Percentiles rank a stretch among this genome's conserved stretches.
Evolutionary conservation across 129 eudicot genomes (phyloP).

Genomic region (sunflower (Helianthus annuus)): DNA sequence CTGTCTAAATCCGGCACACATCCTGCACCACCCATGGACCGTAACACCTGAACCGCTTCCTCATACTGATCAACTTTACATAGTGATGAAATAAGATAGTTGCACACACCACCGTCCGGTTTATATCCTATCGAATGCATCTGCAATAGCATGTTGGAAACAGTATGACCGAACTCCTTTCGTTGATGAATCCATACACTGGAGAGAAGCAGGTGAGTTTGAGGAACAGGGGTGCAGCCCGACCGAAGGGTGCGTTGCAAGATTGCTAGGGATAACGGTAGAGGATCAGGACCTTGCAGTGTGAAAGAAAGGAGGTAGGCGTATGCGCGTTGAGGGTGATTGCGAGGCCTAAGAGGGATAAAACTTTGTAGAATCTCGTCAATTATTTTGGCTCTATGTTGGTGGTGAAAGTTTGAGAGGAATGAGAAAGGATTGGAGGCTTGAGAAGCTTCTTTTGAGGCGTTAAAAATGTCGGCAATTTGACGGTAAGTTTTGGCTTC

Average conservation of each 20-base stretch:
- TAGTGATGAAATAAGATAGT: slow-evolving; percentile 67
- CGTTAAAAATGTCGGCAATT: slow-evolving; percentile 48
- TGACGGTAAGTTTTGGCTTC: slow-evolving; percentile 44
- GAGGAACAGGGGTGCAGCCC: slow-evolving; percentile 68
- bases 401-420: slow-evolving; percentile 40
- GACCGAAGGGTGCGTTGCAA: slow-evolving; percentile 74
- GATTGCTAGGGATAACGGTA: slow-evolving; percentile 64
- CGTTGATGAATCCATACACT: slow-evolving; percentile 62
- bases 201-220: slow-evolving; percentile 65
- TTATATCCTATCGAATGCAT: slow-evolving; percentile 71
- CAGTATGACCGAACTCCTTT: slow-evolving; percentile 30
- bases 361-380: slow-evolving; percentile 68
- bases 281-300: slow-evolving; percentile 50
- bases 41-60: slow-evolving; percentile 65
- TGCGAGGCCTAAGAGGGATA: slow-evolving; percentile 61
- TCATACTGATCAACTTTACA: slow-evolving; percentile 58
- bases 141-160: slow-evolving; percentile 42
- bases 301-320: slow-evolving; percentile 60
- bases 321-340: slow-evolving; percentile 45
- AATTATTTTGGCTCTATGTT: slow-evolving; percentile 42
- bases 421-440: slow-evolving; percentile 59
- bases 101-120: slow-evolving; percentile 69
- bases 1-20: slow-evolving; percentile 80
- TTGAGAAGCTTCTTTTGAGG: slow-evolving; percentile 31
- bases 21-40: slow-evolving; percentile 57